phyloP scores from a whole-genome alignment of 2,329 filamentous ascomycete genomes.

The Mycosphaerella sp. region DNA sequence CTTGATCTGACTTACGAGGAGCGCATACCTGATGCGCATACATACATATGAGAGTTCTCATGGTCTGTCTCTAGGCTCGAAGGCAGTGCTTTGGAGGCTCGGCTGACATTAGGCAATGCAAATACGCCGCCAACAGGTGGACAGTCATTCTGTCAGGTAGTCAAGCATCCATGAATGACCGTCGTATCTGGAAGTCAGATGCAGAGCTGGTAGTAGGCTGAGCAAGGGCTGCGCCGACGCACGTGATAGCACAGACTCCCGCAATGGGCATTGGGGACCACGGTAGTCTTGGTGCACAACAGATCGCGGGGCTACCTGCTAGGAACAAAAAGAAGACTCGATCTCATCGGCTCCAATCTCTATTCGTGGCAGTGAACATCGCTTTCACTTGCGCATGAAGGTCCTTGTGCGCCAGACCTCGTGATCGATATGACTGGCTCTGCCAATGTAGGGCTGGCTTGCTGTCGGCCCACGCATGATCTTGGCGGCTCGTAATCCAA shows the following conservation, averaged over 20 bases:
- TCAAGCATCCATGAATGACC: too few relatives aligned
- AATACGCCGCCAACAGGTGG: background rate
- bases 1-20: background rate
- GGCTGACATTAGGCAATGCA: background rate
- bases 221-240: background rate
- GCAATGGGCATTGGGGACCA: background rate
- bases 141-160: too few relatives aligned
- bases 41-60: background rate
- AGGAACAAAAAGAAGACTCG: background rate
- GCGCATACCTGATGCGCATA: background rate
- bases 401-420: conserved; percentile 21
- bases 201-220: background rate
- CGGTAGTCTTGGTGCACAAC: background rate
- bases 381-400: conserved; percentile 27
- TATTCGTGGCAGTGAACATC: conserved; percentile 31
- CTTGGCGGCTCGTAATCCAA: conserved; percentile 36
- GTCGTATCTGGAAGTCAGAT: background rate
- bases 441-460: conserved; percentile 44
- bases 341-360: conserved; percentile 27
- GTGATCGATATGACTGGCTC: conserved; percentile 20
- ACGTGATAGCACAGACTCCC: background rate
- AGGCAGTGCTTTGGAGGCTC: background rate
- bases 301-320: background rate
- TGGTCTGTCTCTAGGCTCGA: background rate
- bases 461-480: conserved; percentile 41